Conservation (phyloP, 2,329 filamentous ascomycete genomes). For the Aspergillus niger region DNA sequence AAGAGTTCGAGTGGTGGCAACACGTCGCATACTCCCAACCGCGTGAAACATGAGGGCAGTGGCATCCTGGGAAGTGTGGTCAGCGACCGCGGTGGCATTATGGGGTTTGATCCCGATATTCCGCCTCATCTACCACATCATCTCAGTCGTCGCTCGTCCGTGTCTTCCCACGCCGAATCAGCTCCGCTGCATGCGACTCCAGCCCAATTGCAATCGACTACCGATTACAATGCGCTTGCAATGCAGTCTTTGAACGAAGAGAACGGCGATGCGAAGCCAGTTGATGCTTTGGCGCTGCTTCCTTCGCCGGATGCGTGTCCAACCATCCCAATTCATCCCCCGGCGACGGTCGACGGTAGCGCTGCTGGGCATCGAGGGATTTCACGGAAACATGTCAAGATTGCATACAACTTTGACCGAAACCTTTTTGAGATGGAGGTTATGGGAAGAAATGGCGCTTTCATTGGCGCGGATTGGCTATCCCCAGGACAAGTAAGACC, state of each 20-base stretch:
- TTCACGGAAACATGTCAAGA: constrained; percentile 63
- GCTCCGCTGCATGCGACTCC: constrained; percentile 40
- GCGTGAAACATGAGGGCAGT: constrained; percentile 47
- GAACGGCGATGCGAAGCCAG: constrained; percentile 41
- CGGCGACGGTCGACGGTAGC: constrained; percentile 47
- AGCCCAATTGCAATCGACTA: constrained; percentile 40
- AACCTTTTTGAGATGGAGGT: constrained; percentile 61
- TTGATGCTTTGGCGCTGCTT: constrained; percentile 50
- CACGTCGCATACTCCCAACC: constrained; percentile 47
- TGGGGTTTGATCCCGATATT: constrained; percentile 50
- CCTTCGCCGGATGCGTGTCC: constrained; percentile 57
- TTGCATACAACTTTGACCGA: constrained; percentile 61
- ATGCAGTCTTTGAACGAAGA: constrained; percentile 46
- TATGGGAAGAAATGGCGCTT: constrained; percentile 60
- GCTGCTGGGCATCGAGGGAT: constrained; percentile 59
- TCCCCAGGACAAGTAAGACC: constrained; percentile 50
- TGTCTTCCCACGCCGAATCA: constrained; percentile 49
- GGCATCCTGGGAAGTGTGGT: constrained; percentile 54
- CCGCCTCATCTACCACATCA: constrained; percentile 43
- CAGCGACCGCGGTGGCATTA: constrained; percentile 59
- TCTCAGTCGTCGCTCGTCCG: constrained; percentile 52
- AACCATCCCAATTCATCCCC: constrained; percentile 63
- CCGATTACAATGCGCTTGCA: constrained; percentile 51
- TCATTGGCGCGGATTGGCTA: constrained; percentile 55
- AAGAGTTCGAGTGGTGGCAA: constrained; percentile 51